Base-by-base conservation (phyloP, 345 rosid genomes). In the Arabidopsis suecica region DNA sequence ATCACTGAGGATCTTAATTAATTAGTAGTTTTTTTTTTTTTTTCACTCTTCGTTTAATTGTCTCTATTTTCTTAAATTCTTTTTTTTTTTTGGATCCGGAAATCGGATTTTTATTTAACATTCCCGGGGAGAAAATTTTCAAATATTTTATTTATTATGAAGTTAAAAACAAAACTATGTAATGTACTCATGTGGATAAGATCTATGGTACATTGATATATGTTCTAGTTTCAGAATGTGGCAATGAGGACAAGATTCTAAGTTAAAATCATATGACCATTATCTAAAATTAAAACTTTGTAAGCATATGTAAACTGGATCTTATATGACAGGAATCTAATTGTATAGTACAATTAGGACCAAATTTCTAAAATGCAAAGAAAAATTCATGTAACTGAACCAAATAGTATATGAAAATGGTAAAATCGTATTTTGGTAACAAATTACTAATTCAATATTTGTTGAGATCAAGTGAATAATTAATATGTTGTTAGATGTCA, bases 1-100 rank as follows among this genome's bases (percentile, higher is more conserved):
- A 95, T 92, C 76, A 59, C 77, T 36, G 99, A 95, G 79, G 95
- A 91, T 83, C 66, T 77, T 88, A 78, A 28, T 77, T 88, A 78
- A 67, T 41, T 78, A 66, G 56, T 41, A 9, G 9, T 58, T 13
- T 36, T 23, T 33, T 41, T n/a, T 30, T 14, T 33, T 41, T 38
- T 14, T 38, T 53, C 11, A 51, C 11, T 44, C 34, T 45, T 68
- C 28, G 9, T 60, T 23, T 65, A 18, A 77, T 65, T 41, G 37
- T 58, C 77, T 68, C 66, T 65, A 78, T 67, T 74, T 68, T 51
- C 62, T 71, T 68, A 9, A 68, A 23, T 61, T 44, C 14, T 68
- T 25, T 48, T 20, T 53, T 55, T 63, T 36, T 25, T 62, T 75
- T 7, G 49, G 51, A 62, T 78, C 60, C 66, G 61, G 69, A 73